Evolutionary conservation across 75 land plant species (phyloP).

Genomic region (Cupressus sempervirens): DNA sequence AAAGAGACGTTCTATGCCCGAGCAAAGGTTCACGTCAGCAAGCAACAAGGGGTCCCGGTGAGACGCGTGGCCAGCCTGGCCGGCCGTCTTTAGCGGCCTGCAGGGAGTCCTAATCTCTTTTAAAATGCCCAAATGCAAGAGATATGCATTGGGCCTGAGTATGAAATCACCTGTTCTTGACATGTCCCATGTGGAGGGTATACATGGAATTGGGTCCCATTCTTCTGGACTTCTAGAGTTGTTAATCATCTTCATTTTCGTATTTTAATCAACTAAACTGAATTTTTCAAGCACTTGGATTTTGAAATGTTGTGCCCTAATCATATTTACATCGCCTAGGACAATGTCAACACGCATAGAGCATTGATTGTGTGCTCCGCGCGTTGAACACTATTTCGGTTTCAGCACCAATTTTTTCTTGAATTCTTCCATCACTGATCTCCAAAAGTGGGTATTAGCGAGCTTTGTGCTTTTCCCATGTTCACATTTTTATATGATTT

Average conservation of each 20-base stretch:
- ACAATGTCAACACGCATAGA: not conserved
- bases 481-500: not conserved
- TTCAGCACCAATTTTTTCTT: not conserved
- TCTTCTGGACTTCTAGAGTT: not conserved
- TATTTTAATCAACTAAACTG: too few relatives aligned
- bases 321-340: not conserved
- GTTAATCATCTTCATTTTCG: not conserved
- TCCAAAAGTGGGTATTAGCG: not conserved
- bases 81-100: not conserved
- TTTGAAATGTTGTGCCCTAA: not conserved
- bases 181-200: not conserved
- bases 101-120: not conserved
- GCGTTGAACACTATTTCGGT: not conserved
- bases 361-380: not conserved
- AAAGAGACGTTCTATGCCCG: not conserved
- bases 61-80: slow-evolving; percentile 1
- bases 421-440: not conserved
- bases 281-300: not conserved
- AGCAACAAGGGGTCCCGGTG: not conserved
- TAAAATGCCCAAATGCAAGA: not conserved
- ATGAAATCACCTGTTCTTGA: not conserved
- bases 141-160: not conserved
- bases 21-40: not conserved
- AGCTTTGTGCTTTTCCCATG: not conserved
- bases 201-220: not conserved